A percentile compares a stretch with the other conserved stretches of the same genome.
phyloP scores from a whole-genome alignment of 306 rosid species.

The Corylus avellana region DNA sequence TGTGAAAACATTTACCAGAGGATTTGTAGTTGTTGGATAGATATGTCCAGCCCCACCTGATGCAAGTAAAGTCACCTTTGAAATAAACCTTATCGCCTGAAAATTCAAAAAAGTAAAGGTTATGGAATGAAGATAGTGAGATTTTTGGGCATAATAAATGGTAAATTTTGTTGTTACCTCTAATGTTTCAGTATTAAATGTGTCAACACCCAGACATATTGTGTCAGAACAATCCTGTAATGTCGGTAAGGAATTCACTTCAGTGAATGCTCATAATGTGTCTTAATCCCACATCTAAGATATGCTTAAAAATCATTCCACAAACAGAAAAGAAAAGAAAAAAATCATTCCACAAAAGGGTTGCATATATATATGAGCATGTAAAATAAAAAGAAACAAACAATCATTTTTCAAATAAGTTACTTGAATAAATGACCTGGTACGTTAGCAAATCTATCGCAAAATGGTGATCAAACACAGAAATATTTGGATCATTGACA shows the following conservation, averaged over 20 bases:
- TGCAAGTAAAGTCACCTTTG: conserved; percentile 91
- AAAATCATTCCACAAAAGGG: conserved; percentile 1
- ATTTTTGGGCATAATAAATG: conserved; percentile 5
- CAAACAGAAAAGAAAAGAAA: no score
- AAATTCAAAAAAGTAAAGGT: conserved; percentile 34
- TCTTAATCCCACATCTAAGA: not conserved
- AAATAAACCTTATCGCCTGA: conserved; percentile 87
- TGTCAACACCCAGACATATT: conserved; percentile 83
- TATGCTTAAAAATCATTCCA: not conserved
- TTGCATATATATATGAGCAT: not conserved
- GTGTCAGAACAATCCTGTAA: conserved; percentile 72
- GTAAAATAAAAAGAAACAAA: not conserved
- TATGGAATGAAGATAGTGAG: conserved; percentile 20
- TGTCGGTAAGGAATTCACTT: conserved; percentile 34
- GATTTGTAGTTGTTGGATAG: conserved; percentile 93
- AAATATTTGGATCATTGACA: conserved; percentile 70
- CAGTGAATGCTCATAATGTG: conserved; percentile 15
- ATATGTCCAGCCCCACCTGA: conserved; percentile 98
- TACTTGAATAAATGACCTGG: conserved; percentile 57
- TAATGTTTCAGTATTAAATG: conserved; percentile 66
- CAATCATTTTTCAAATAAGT: not conserved
- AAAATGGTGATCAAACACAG: conserved; percentile 83
- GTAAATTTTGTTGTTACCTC: conserved; percentile 57
- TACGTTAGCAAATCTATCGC: conserved; percentile 89
- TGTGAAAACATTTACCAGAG: conserved; percentile 54